phyloP scores from a whole-genome alignment of 768 basidiomycete species.

The Candolleomyces aberdarensis region DNA sequence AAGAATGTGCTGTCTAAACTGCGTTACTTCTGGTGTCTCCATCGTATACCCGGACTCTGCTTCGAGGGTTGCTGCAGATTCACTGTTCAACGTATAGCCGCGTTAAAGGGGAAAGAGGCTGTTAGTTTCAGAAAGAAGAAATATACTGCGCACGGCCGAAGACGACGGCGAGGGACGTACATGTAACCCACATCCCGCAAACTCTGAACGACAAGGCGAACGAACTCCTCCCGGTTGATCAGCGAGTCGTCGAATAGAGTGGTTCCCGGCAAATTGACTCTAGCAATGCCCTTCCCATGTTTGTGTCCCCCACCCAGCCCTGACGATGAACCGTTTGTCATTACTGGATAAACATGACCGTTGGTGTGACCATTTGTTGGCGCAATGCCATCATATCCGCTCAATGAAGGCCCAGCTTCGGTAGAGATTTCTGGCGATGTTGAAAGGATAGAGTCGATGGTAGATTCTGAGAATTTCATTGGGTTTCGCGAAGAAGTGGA shows the following conservation, averaged over 20 bases:
- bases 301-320: conserved; percentile 40
- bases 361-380: conserved; percentile 41
- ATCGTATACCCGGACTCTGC: conserved; percentile 90
- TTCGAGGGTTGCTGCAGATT: conserved; percentile 85
- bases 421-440: conserved; percentile 39
- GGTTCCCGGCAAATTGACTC: conserved; percentile 68
- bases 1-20: conserved; percentile 78
- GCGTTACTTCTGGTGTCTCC: conserved; percentile 72
- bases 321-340: conserved; percentile 34
- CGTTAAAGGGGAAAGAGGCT: not conserved
- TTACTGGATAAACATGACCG: conserved; percentile 30
- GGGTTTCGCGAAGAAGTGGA: conserved; percentile 29
- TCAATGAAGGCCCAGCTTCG: conserved; percentile 53
- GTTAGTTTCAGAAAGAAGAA: conserved; percentile 6
- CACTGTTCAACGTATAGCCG: conserved; percentile 41
- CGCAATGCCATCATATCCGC: conserved; percentile 19
- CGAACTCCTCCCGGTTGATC: conserved; percentile 87
- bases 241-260: conserved; percentile 75
- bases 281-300: conserved; percentile 50
- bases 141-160: conserved; percentile 11
- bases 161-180: conserved; percentile 35
- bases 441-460: conserved; percentile 44
- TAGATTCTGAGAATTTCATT: conserved; percentile 54
- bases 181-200: conserved; percentile 83
- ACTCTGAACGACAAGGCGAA: conserved; percentile 85